A percentile compares a stretch with the other conserved stretches of the same genome.
Evolutionary conservation across 2,329 filamentous ascomycete genomes (phyloP).

Genomic region (Fusarium denticulatum): DNA sequence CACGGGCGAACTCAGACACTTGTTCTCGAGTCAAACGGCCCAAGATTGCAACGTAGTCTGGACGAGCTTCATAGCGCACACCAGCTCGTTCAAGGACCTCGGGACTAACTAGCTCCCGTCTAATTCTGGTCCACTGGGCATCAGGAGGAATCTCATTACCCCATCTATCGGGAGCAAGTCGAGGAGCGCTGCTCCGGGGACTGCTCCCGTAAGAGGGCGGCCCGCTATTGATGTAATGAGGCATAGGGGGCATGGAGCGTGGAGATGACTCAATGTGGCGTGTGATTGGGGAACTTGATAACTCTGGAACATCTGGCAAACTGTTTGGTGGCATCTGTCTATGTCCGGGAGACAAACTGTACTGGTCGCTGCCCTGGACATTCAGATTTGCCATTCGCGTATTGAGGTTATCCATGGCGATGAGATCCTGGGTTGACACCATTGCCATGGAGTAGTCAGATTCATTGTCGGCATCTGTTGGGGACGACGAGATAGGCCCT

Average conservation of each 20-base stretch:
- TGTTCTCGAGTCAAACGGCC: constrained; percentile 63
- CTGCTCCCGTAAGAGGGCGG: constrained; percentile 50
- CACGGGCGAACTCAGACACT: constrained; percentile 61
- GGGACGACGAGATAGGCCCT: constrained; percentile 50
- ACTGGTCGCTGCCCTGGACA: constrained; percentile 49
- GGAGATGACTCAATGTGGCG: constrained; percentile 52
- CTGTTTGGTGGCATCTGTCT: constrained; percentile 50
- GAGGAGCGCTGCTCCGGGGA: constrained; percentile 44
- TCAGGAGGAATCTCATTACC: constrained; percentile 66
- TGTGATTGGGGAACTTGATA: constrained; percentile 48
- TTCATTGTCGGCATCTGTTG: constrained; percentile 51
- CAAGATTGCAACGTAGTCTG: constrained; percentile 69
- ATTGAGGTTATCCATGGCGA: constrained; percentile 58
- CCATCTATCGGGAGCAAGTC: constrained; percentile 65
- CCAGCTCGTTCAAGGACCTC: constrained; percentile 65
- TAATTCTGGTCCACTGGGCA: constrained; percentile 69
- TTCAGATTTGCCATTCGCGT: constrained; percentile 55
- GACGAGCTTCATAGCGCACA: constrained; percentile 68
- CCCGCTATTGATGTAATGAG: constrained; percentile 37
- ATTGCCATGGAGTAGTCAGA: constrained; percentile 54
- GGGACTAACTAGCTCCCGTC: constrained; percentile 64
- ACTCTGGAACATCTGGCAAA: constrained; percentile 38
- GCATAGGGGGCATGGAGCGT: constrained; percentile 51
- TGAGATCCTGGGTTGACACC: constrained; percentile 65
- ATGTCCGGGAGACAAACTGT: constrained; percentile 50